A percentile compares a stretch with the other conserved stretches of the same genome.
phyloP scores from a whole-genome alignment of 176 grass and related monocot species.

The Carex pumila region DNA sequence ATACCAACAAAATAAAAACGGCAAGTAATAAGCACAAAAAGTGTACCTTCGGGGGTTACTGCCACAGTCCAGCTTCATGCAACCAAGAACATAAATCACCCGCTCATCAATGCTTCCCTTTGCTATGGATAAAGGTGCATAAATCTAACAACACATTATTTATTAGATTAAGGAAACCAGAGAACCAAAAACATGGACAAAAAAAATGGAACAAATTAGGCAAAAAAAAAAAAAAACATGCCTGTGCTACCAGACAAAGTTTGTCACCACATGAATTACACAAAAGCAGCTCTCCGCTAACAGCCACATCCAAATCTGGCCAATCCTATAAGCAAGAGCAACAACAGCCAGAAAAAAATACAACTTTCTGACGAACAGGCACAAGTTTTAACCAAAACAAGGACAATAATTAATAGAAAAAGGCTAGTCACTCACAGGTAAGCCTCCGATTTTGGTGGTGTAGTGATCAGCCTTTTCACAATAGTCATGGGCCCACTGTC shows the following conservation, averaged over 20 bases:
- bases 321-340: constrained; percentile 47
- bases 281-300: constrained; percentile 31
- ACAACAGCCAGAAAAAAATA: constrained; percentile 4
- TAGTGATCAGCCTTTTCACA: constrained; percentile 83
- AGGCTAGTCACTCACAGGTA: constrained; percentile 30
- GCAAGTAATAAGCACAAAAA: not conserved
- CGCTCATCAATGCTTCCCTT: constrained; percentile 56
- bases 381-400: not conserved
- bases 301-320: constrained; percentile 35
- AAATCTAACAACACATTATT: constrained; percentile 34
- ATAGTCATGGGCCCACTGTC: constrained; percentile 69
- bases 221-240: constrained; percentile 21
- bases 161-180: not conserved
- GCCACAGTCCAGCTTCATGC: constrained; percentile 39
- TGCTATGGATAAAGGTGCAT: constrained; percentile 40
- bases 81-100: constrained; percentile 64
- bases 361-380: not conserved
- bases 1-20: not conserved
- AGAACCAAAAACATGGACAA: not conserved
- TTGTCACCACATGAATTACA: constrained; percentile 59
- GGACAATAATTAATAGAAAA: not conserved
- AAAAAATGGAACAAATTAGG: not conserved
- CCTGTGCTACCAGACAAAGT: constrained; percentile 76
- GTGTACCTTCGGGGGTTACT: constrained; percentile 42
- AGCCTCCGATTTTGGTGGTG: constrained; percentile 89